phyloP scores from a whole-genome alignment of 345 rosid genomes.

The Salix suchowensis region DNA sequence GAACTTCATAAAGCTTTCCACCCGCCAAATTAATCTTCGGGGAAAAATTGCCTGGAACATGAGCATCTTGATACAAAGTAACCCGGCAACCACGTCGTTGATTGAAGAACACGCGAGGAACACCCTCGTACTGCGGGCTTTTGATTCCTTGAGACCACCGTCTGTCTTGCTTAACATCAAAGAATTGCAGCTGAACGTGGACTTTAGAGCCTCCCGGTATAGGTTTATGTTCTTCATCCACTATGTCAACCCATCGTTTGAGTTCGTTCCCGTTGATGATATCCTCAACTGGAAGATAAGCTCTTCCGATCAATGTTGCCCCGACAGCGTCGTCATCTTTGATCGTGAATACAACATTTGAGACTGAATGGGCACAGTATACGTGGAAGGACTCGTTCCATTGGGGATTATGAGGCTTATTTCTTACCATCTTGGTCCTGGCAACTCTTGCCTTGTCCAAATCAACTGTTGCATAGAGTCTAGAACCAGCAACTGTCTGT shows the following conservation, averaged over 20 bases:
- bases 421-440: conserved; percentile 44
- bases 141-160: conserved; percentile 63
- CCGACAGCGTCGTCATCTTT: conserved; percentile 51
- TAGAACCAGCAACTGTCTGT: conserved; percentile 37
- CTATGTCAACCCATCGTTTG: conserved; percentile 41
- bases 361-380: conserved; percentile 60
- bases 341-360: conserved; percentile 51
- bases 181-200: conserved; percentile 45
- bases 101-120: conserved; percentile 49
- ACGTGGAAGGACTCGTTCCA: conserved; percentile 60
- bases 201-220: conserved; percentile 43
- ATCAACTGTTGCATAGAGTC: conserved; percentile 64
- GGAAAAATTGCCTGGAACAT: conserved; percentile 33
- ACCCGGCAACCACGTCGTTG: conserved; percentile 25
- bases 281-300: conserved; percentile 55
- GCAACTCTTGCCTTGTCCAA: conserved; percentile 68
- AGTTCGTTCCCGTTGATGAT: conserved; percentile 30
- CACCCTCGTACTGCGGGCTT: conserved; percentile 33
- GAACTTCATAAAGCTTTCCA: conserved; percentile 32
- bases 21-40: conserved; percentile 12
- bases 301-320: conserved; percentile 67
- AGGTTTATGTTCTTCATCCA: conserved; percentile 31
- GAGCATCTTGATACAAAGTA: conserved; percentile 82
- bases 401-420: conserved; percentile 25
- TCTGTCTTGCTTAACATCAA: conserved; percentile 21